These are phyloP conservation scores for Linum tenue DNA, from an alignment of 345 rosid species.

Conservation along the genomic window DNA sequence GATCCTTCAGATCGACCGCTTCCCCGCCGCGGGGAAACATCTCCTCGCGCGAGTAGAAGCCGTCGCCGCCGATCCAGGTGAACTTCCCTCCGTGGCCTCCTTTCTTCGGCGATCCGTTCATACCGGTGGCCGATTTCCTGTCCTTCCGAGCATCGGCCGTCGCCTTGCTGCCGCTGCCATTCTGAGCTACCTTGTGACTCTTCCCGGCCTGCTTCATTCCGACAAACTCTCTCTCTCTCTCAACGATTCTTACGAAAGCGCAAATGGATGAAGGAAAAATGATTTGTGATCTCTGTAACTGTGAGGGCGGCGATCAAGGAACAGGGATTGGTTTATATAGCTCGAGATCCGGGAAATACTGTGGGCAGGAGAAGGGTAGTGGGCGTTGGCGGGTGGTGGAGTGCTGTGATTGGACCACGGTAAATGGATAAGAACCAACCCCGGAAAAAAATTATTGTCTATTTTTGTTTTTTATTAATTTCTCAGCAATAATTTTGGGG, in stretches of 20 bases:
- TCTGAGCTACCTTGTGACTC: constrained; percentile 10
- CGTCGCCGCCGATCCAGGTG: constrained; percentile 51
- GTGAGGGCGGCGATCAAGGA: too few species aligned
- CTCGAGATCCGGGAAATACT: too few species aligned
- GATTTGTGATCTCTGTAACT: too few species aligned
- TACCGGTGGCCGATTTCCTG: constrained; percentile 47
- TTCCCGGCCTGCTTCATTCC: constrained; percentile 35
- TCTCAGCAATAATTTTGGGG: too few species aligned
- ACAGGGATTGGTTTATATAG: background rate
- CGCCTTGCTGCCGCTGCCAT: constrained; percentile 10
- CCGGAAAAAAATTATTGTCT: background rate
- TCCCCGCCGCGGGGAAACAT: constrained; percentile 23
- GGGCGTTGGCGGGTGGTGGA: too few species aligned
- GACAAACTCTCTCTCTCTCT: background rate
- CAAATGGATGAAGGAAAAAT: too few species aligned
- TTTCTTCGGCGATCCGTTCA: constrained; percentile 59
- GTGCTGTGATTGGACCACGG: constrained; percentile 10
- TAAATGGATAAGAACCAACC: constrained; percentile 23
- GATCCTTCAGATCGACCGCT: constrained; percentile 44
- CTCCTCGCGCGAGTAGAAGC: constrained; percentile 35
- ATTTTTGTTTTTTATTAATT: too few species aligned
- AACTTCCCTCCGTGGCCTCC: constrained; percentile 65
- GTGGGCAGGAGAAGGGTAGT: background rate
- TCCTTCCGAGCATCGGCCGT: constrained; percentile 34
- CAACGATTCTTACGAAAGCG: too few species aligned